Evolutionary conservation across 495 filamentous ascomycete species (phyloP).

Genomic region (Pyronema domesticum): DNA sequence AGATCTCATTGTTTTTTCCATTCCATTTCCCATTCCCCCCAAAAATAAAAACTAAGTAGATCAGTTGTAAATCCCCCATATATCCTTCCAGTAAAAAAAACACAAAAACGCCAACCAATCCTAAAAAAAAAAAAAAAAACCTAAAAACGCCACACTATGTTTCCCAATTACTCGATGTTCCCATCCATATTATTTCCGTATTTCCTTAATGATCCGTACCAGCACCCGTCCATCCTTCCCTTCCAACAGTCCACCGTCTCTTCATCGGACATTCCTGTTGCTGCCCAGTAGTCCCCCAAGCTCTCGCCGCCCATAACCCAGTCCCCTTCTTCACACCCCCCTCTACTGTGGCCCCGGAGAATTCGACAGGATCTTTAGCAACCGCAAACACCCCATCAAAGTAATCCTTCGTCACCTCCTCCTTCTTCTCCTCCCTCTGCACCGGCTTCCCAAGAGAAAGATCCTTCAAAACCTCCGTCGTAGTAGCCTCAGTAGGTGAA

Average conservation of each 20-base stretch:
- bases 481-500: background rate
- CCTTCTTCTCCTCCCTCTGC: background rate
- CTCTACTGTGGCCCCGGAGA: background rate
- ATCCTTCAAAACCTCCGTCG: background rate
- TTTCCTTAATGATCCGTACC: no score
- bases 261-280: background rate
- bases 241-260: constrained; percentile 3
- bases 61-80: no score
- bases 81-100: no score
- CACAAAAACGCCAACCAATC: no score
- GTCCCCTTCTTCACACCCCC: background rate
- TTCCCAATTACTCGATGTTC: no score
- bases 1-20: no score
- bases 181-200: no score
- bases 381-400: no score
- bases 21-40: no score
- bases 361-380: background rate
- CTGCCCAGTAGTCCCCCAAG: background rate
- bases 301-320: constrained; percentile 2
- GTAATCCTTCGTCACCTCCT: background rate
- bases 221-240: background rate
- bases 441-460: background rate
- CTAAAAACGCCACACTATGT: no score
- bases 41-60: no score
- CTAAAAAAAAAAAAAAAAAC: no score